Evolutionary conservation across 2,329 filamentous ascomycete species (phyloP).

Genomic region (Penicillium sp.): DNA sequence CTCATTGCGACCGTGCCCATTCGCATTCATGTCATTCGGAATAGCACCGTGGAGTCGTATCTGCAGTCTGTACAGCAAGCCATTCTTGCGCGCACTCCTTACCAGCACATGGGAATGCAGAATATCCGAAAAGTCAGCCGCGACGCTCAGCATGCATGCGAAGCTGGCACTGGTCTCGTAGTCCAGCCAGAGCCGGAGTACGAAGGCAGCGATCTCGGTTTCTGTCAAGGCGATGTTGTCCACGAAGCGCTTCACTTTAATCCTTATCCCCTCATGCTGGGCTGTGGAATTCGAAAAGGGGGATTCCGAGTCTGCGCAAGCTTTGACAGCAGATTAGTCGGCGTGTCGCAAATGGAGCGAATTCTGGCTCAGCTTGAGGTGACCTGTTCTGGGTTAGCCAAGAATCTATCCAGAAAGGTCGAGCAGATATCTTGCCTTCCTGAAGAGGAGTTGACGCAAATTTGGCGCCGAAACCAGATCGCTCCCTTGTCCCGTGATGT

Average conservation of each 20-base stretch:
- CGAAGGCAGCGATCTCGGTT: conserved; percentile 39
- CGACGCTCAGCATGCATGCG: conserved; percentile 42
- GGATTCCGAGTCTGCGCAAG: conserved; percentile 49
- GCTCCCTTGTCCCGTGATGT: conserved; percentile 39
- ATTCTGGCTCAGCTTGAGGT: conserved; percentile 40
- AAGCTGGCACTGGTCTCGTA: conserved; percentile 39
- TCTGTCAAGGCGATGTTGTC: conserved; percentile 37
- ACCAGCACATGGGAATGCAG: conserved; percentile 54
- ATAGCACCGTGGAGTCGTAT: conserved; percentile 30
- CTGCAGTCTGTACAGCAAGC: conserved; percentile 35
- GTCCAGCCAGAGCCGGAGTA: conserved; percentile 44
- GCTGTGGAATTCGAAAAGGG: conserved; percentile 45
- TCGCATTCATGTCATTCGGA: conserved; percentile 41
- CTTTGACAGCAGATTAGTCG: conserved; percentile 44
- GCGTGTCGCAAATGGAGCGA: conserved; percentile 39
- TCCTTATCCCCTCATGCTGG: conserved; percentile 54
- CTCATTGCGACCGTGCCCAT: conserved; percentile 53
- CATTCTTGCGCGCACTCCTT: conserved; percentile 42
- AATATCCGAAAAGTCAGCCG: conserved; percentile 47
- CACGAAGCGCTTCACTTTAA: conserved; percentile 47
- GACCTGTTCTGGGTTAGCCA: conserved; percentile 30
- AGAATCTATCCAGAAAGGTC: conserved; percentile 26
- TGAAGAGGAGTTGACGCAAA: conserved; percentile 40
- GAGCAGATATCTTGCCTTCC: conserved; percentile 43
- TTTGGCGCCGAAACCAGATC: conserved; percentile 47